Percentiles rank a stretch among this genome's conserved stretches.
These are phyloP conservation scores for Stropharia rugosoannulata DNA, from an alignment of 768 basidiomycete genomes.

Conservation along the genomic window DNA sequence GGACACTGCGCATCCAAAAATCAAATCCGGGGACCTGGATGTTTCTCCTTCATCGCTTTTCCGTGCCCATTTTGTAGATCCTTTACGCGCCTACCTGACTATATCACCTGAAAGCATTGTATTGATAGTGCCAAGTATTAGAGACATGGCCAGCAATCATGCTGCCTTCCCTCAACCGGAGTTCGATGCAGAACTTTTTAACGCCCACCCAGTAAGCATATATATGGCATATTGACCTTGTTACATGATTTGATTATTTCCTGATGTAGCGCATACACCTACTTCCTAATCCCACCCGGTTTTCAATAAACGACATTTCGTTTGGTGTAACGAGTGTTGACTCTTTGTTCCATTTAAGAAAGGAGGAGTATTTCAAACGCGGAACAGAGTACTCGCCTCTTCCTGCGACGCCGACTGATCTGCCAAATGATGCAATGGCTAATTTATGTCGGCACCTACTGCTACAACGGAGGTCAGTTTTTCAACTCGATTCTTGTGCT, in stretches of 20 bases:
- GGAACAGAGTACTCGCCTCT: conserved; percentile 61
- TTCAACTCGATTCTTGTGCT: not conserved
- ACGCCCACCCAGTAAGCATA: conserved; percentile 50
- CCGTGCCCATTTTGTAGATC: conserved; percentile 55
- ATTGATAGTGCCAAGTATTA: conserved; percentile 79
- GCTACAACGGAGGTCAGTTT: conserved; percentile 77
- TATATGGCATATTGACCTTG: not conserved
- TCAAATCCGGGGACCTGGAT: conserved; percentile 76
- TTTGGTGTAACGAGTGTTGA: conserved; percentile 87
- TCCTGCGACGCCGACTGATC: conserved; percentile 38
- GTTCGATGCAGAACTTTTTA: conserved; percentile 40
- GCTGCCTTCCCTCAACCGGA: conserved; percentile 84
- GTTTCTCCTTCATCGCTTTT: conserved; percentile 68
- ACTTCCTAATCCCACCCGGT: conserved; percentile 85
- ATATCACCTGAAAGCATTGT: conserved; percentile 66
- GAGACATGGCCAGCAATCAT: conserved; percentile 79
- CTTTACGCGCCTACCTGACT: conserved; percentile 56
- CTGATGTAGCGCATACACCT: conserved; percentile 63
- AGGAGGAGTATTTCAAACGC: conserved; percentile 74
- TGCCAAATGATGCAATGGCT: conserved; percentile 71
- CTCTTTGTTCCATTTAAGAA: conserved; percentile 83
- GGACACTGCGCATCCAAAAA: conserved; percentile 69
- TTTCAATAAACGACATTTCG: conserved; percentile 80
- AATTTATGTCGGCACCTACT: conserved; percentile 78
- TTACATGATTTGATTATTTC: too few species aligned